Evolutionary conservation across 768 basidiomycete species (phyloP).

Genomic region (Boletus subparvulus): DNA sequence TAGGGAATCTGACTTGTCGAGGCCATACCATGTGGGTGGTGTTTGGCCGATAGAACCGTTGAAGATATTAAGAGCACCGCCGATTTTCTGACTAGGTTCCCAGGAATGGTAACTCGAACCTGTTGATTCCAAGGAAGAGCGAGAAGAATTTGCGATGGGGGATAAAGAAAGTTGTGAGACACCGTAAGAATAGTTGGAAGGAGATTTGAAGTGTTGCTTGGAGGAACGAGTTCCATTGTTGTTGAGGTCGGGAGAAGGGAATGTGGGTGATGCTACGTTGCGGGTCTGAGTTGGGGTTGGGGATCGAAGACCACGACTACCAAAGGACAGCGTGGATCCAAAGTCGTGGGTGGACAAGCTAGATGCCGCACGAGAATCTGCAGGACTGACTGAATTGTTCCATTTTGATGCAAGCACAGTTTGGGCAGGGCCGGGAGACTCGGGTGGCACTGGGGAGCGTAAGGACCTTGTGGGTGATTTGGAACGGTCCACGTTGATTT

Average conservation of each 20-base stretch:
- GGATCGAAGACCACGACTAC: conserved; percentile 50
- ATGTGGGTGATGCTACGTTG: conserved; percentile 49
- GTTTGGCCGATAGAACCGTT: conserved; percentile 45
- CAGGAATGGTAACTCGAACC: conserved; percentile 87
- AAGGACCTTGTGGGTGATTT: conserved; percentile 48
- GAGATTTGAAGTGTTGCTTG: conserved; percentile 46
- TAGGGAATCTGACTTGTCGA: conserved; percentile 50
- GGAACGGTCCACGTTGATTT: conserved; percentile 33
- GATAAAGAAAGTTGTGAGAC: conserved; percentile 65
- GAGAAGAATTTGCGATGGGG: conserved; percentile 70
- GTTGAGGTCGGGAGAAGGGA: conserved; percentile 35
- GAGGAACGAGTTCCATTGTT: conserved; percentile 51
- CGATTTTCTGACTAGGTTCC: conserved; percentile 59
- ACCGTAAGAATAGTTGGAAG: conserved; percentile 52
- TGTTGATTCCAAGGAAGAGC: conserved; percentile 74
- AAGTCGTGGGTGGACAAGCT: conserved; percentile 51
- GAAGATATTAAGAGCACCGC: conserved; percentile 54
- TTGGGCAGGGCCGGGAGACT: conserved; percentile 53
- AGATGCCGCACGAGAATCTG: conserved; percentile 44
- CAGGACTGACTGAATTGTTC: conserved; percentile 33
- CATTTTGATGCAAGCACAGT: conserved; percentile 17
- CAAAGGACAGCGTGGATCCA: conserved; percentile 43
- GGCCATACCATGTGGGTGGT: conserved; percentile 65
- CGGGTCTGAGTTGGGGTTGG: conserved; percentile 69
- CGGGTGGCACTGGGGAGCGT: conserved; percentile 57